Base-by-base conservation (phyloP, 805 yeast genomes). In the Candida berthetii region DNA sequence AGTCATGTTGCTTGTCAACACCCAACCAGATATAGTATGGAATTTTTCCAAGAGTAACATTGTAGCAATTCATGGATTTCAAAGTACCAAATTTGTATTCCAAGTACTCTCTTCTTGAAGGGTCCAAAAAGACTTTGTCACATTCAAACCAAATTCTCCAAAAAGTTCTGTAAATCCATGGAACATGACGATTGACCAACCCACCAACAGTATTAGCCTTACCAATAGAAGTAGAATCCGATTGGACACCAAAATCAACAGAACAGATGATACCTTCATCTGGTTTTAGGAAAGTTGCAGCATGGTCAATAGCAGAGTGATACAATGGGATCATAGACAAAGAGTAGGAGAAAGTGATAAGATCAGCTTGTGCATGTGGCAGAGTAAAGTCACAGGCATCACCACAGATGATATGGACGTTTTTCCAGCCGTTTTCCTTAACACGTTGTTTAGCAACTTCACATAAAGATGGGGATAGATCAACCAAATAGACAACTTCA, bases 111-210 rank as follows among this genome's bases (percentile, higher is more conserved):
- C 95, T 77, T 65, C 95, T 77, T 7, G 88, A 74, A 27, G 89
- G 79, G 56, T 85, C 95, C 49, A 85, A 71, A 53, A 78, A 82
- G 3, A 85, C 95, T 42, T 81, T 74, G 61, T 85, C 95, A 40
- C 82, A 82, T 61, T 85, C 95, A 60, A 86, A 85, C 95, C 95
- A 86, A 35, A 82, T 66, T 55, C 89, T 74, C 95, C 95, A 85
- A 58, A 85, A 86, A 25, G 86, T 83, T 57, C 95, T 71, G 39
- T 75, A 70, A 42, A 82, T 46, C 95, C 95, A 85, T 22, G 87
- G 82, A 46, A 76, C 80, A 57, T 84, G 84, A 54, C 95, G 71
- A 53, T 78, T 74, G 27, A 72, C 72, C 48, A 80, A 65, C 8
- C 95, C 93, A 40, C 95, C 95, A 29, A 85, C 63, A 8, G 90